Percentiles rank a stretch among this genome's conserved stretches.
These are phyloP conservation scores for Bryum argenteum DNA, from an alignment of 225 moss, liverwort and hornwort genomes.

Conservation along the genomic window DNA sequence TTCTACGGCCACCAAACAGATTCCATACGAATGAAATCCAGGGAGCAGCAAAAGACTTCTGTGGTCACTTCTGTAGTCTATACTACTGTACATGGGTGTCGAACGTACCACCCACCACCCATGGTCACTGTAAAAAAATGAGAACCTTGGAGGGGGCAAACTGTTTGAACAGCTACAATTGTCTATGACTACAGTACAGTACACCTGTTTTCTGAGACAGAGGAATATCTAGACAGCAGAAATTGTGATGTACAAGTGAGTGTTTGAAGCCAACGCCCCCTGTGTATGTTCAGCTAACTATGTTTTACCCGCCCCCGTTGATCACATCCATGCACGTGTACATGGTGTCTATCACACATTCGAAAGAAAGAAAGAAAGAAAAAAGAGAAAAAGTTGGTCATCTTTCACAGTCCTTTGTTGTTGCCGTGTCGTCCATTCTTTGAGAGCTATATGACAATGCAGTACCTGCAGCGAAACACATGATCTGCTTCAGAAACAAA, in stretches of 20 bases:
- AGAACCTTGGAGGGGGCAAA: not conserved
- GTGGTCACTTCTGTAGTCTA: no score
- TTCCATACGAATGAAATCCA: no score
- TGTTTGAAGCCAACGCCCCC: not conserved
- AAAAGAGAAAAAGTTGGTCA: not conserved
- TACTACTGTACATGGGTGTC: no score
- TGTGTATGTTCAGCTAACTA: constrained; percentile 32
- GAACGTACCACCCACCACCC: not conserved
- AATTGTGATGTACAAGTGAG: constrained; percentile 22
- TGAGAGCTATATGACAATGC: constrained; percentile 4
- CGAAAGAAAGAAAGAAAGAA: constrained; percentile 16
- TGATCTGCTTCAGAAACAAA: not conserved
- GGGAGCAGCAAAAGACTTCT: no score
- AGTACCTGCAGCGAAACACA: constrained; percentile 26
- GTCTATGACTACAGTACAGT: constrained; percentile 20
- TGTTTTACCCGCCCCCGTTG: constrained; percentile 9
- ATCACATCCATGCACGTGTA: not conserved
- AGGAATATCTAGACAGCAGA: not conserved
- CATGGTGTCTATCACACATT: constrained; percentile 31
- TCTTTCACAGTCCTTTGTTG: not conserved
- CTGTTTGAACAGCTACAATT: constrained; percentile 13
- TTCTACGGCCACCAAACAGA: no score
- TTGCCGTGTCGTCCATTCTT: constrained; percentile 2
- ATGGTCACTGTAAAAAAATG: not conserved
- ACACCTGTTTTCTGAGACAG: not conserved